Conservation (phyloP, 345 rosid genomes). For the Salix dunnii region DNA sequence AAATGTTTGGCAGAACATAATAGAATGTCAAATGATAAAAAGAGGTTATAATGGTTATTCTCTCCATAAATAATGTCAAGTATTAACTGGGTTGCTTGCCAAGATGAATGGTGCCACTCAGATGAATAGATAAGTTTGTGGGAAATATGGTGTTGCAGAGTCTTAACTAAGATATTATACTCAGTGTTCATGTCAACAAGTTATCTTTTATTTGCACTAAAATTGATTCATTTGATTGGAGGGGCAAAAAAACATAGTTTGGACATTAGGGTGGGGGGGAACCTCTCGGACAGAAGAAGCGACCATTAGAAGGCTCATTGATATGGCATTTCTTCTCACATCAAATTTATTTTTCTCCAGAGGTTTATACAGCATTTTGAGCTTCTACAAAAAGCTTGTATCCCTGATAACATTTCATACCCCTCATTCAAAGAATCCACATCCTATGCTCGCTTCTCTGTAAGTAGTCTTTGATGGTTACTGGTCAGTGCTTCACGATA, state of each 20-base stretch:
- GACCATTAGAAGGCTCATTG: not conserved
- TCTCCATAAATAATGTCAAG: not conserved
- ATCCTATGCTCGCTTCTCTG: conserved; percentile 62
- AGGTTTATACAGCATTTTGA: conserved; percentile 91
- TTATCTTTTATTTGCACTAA: not conserved
- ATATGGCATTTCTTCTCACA: conserved; percentile 1
- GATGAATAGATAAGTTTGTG: not conserved
- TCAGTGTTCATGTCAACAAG: not conserved
- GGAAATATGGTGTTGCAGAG: not conserved
- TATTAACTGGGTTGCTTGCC: not conserved
- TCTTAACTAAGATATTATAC: not conserved
- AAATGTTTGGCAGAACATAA: not conserved
- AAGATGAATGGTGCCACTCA: not conserved
- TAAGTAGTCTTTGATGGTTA: conserved; percentile 35
- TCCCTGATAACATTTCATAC: conserved; percentile 71
- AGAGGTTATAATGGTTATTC: not conserved
- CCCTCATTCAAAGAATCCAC: conserved; percentile 73
- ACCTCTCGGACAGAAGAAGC: not conserved
- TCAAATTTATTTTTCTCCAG: conserved; percentile 37
- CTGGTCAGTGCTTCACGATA: not conserved
- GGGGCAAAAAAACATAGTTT: not conserved
- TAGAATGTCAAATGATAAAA: not conserved
- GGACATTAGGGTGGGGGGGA: not conserved
- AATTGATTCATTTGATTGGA: not conserved
- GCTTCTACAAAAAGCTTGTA: conserved; percentile 85